Base-by-base conservation (phyloP, 805 yeast genomes). In the Hanseniaspora valbyensis region DNA sequence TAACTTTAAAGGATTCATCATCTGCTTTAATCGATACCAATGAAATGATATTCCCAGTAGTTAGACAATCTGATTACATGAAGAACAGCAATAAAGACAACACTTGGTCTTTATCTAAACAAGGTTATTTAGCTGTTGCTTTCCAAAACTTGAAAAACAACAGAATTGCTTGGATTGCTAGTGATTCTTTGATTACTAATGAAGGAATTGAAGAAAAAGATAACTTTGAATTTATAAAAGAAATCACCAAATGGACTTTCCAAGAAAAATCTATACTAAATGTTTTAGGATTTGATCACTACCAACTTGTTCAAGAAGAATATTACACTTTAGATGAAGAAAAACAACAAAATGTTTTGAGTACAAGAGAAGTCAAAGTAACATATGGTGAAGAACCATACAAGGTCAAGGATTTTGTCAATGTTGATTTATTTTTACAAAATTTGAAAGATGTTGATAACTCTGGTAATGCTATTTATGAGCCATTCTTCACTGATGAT, bases 151-250 rank as follows among this genome's bases (percentile, higher is more conserved):
- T 78, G 51, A 77, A 77, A 61, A 86, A 84, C 60, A 84, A 95
- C 1, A 78, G 98, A 58, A 71, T 78, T 41, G 61, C 74, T 12
- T 87, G 96, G 95, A 58, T 81, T 16, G 97, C 96, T n/a, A 73
- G 83, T 42, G 69, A 67, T 25, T 70, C 71, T 19, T 66, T 83
- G 44, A 68, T 89, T 42, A 63, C 59, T 29, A 68, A 77, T 56
- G 58, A 57, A 16, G 56, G 63, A 16, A 66, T 65, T 50, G 10
- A 18, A 12, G 36, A 26, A n/a, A 46, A 46, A 24, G 51, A 54
- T 14, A 67, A 72, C 53, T 61, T 63, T n/a, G 61, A 62, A 8
- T 61, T 79, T 33, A 69, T 69, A n/a, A 59, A 63, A 29, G 75
- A 73, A 40, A 56, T 81, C 16, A 58, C 77, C 26, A 63, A 70